phyloP scores from a whole-genome alignment of 495 filamentous ascomycete species.

The Hypoxylon fragiforme region DNA sequence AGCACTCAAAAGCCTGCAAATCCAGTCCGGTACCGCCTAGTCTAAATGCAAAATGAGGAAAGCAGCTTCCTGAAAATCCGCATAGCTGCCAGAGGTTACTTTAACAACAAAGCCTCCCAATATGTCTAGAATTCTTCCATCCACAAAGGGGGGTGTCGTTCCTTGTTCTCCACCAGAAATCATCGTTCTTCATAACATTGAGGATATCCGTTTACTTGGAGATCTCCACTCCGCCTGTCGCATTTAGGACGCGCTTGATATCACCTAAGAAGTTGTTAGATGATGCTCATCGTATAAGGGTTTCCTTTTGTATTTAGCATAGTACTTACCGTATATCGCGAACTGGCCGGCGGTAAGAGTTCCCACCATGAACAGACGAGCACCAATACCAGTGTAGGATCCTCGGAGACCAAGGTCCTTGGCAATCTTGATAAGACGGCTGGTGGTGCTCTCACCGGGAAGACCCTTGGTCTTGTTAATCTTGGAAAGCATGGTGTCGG shows the following conservation, averaged over 20 bases:
- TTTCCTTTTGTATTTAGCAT: background rate
- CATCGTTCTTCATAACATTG: background rate
- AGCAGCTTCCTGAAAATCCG: slow-evolving; percentile 26
- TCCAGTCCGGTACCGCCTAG: slow-evolving; percentile 34
- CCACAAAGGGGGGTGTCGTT: slow-evolving; percentile 17
- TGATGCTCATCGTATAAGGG: background rate
- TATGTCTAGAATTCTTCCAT: slow-evolving; percentile 9
- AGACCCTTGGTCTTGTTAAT: slow-evolving; percentile 99
- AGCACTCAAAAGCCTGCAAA: slow-evolving; percentile 34
- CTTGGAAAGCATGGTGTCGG: slow-evolving; percentile 98
- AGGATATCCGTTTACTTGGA: slow-evolving; percentile 42
- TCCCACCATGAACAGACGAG: slow-evolving; percentile 82
- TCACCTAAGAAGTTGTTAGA: slow-evolving; percentile 17
- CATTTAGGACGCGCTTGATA: slow-evolving; percentile 57
- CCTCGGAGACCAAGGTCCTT: slow-evolving; percentile 91
- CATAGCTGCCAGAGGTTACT: slow-evolving; percentile 23
- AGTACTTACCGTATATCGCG: slow-evolving; percentile 77
- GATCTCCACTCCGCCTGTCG: slow-evolving; percentile 81
- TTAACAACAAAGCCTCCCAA: slow-evolving; percentile 18
- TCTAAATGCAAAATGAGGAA: slow-evolving; percentile 36
- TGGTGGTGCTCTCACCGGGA: slow-evolving; percentile 90
- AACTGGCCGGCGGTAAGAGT: slow-evolving; percentile 91
- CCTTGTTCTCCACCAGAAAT: slow-evolving; percentile 21
- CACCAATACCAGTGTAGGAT: slow-evolving; percentile 88
- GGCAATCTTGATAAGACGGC: slow-evolving; percentile 91